phyloP scores from a whole-genome alignment of 768 basidiomycete species.

The Pleurotus citrinopileatus region DNA sequence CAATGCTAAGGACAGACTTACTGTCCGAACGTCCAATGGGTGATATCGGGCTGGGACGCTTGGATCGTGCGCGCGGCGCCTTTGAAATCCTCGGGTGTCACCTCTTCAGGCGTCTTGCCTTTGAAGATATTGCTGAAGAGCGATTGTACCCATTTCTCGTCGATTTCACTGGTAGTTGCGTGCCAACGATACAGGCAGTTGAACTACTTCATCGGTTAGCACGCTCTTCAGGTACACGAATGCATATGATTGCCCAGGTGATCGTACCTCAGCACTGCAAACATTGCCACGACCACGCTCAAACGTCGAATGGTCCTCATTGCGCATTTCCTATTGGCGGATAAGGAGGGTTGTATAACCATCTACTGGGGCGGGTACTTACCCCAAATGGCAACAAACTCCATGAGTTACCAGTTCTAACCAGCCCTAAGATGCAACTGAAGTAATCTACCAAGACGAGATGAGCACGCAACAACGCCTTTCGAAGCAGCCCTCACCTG shows the following conservation, averaged over 20 bases:
- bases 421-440: conserved; percentile 74
- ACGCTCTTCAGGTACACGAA: background rate
- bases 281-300: conserved; percentile 81
- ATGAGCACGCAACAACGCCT: conserved; percentile 13
- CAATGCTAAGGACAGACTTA: conserved; percentile 24
- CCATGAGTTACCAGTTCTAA: conserved; percentile 75
- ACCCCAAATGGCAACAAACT: conserved; percentile 73
- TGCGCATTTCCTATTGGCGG: conserved; percentile 57
- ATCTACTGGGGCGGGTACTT: conserved; percentile 17
- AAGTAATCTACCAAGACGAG: conserved; percentile 86
- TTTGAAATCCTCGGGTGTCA: conserved; percentile 51
- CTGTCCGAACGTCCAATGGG: conserved; percentile 69
- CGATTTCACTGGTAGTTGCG: conserved; percentile 68
- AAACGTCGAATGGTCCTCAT: conserved; percentile 59
- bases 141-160: conserved; percentile 64
- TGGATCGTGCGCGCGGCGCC: conserved; percentile 36
- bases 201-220: conserved; percentile 45
- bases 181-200: conserved; percentile 87
- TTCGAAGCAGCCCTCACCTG: background rate
- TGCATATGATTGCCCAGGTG: too few relatives aligned
- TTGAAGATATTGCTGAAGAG: conserved; percentile 54
- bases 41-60: conserved; percentile 39
- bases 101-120: conserved; percentile 44
- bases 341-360: background rate
- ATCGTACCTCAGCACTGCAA: conserved; percentile 72